These are phyloP conservation scores for Talaromyces sp. DNA, from an alignment of 2,329 filamentous ascomycete genomes.

Conservation along the genomic window DNA sequence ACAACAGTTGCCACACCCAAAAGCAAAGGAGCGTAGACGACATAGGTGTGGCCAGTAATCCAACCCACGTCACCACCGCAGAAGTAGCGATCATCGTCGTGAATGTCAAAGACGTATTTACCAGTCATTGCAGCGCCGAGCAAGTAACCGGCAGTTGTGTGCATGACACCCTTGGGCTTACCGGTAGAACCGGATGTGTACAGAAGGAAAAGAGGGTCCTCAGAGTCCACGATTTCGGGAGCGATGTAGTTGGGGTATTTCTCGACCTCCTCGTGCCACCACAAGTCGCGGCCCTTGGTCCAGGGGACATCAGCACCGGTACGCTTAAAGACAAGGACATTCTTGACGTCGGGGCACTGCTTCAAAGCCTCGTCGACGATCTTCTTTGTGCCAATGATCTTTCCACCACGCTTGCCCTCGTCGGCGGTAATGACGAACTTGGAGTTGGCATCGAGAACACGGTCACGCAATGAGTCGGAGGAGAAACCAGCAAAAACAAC, in stretches of 20 bases:
- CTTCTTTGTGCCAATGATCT: conserved; percentile 96
- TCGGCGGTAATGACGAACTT: conserved; percentile 96
- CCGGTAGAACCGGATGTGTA: conserved; percentile 98
- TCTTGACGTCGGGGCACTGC: conserved; percentile 84
- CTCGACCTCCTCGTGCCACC: conserved; percentile 98
- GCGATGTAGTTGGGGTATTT: conserved; percentile 94
- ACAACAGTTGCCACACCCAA: conserved; percentile 93
- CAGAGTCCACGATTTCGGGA: conserved; percentile 83
- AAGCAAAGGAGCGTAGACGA: conserved; percentile 91
- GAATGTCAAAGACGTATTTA: conserved; percentile 99
- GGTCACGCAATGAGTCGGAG: conserved; percentile 90
- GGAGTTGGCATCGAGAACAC: conserved; percentile 84
- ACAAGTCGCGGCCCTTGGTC: conserved; percentile 83
- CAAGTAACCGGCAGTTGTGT: conserved; percentile 94
- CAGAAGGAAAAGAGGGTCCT: conserved; percentile 94
- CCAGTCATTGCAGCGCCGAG: conserved; percentile 88
- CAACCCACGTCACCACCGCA: conserved; percentile 97
- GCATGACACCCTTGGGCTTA: conserved; percentile 98
- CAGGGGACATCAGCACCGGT: conserved; percentile 90
- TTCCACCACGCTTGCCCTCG: conserved; percentile 96
- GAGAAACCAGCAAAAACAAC: conserved; percentile 98
- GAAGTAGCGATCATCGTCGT: conserved; percentile 90
- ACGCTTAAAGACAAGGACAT: conserved; percentile 89
- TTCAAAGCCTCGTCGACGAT: conserved; percentile 97
- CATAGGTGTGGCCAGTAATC: conserved; percentile 98